Evolutionary conservation across 768 basidiomycete genomes (phyloP).

Genomic region (Phanerochaete carnosa): DNA sequence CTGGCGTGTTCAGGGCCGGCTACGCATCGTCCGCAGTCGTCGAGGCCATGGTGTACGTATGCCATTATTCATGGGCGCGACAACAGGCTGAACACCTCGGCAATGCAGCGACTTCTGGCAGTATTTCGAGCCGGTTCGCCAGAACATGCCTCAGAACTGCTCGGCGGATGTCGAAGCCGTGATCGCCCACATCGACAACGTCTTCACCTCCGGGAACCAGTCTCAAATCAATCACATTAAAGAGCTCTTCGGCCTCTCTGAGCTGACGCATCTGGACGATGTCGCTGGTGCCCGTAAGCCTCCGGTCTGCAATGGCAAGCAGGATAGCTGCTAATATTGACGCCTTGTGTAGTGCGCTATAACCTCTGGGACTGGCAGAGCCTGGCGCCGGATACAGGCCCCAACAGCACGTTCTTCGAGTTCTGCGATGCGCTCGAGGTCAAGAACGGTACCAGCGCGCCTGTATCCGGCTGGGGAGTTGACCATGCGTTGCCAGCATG

Average conservation of each 20-base stretch:
- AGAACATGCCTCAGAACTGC: slow-evolving; percentile 65
- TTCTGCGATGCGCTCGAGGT: slow-evolving; percentile 66
- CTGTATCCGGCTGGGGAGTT: slow-evolving; percentile 52
- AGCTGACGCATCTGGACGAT: slow-evolving; percentile 57
- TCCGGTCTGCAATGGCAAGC: background rate
- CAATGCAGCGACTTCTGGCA: slow-evolving; percentile 47
- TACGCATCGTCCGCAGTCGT: slow-evolving; percentile 63
- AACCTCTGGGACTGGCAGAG: slow-evolving; percentile 64
- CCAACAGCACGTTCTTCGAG: slow-evolving; percentile 41
- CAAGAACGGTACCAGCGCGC: slow-evolving; percentile 45
- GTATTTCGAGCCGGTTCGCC: slow-evolving; percentile 65
- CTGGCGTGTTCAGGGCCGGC: slow-evolving; percentile 53
- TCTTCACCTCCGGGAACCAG: slow-evolving; percentile 40
- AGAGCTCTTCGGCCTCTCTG: slow-evolving; percentile 50
- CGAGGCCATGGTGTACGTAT: slow-evolving; percentile 39
- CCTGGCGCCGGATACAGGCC: slow-evolving; percentile 45
- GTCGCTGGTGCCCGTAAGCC: slow-evolving; percentile 49
- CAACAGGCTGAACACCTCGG: background rate
- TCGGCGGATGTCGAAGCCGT: slow-evolving; percentile 64
- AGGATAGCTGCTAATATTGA: no score
- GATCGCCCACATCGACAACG: slow-evolving; percentile 52
- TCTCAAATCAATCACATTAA: slow-evolving; percentile 50
- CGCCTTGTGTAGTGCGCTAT: slow-evolving; percentile 22
- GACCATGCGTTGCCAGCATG: slow-evolving; percentile 52
- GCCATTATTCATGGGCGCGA: background rate